Evolutionary conservation across 805 yeast genomes (phyloP), one percentile per base, ranked within the genome.

Genomic region (Candida insectorum): DNA sequence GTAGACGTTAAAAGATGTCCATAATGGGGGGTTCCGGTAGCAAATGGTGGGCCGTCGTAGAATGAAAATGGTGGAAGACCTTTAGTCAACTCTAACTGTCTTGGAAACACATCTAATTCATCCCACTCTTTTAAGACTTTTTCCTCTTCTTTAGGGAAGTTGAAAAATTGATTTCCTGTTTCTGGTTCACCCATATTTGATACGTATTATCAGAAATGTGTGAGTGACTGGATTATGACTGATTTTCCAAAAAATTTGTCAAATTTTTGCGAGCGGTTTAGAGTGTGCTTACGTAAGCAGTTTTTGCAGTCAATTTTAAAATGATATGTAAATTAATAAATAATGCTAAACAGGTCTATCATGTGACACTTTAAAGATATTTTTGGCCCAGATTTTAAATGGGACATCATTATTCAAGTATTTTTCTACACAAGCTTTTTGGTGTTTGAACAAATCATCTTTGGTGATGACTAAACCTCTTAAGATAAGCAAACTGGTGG

Each of bases 21-120:
- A 60, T 93, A 94, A 61, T 93, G 99, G 27, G 99, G 99, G 23
- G 97, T 86, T 54, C 98, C 98, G 2, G 98, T 93, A 37, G 99
- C 99, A 63, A 93, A 93, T 49, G 99, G 99, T 6, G 99, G 99
- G 18, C 99, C 99, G 66, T 93, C 99, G 55, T 85, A 93, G 61
- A 93, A 93, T 24, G 96, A 78, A 60, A 89, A 93, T 39, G 81
- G 83, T 22, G 95, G 93, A 47, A 79, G 77, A 36, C 77, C 97
- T 57, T 91, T 74, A 28, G 94, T 85, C 48, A 88, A 70, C 56
- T 89, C 80, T 45, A 87, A 60, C 19, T 94, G 79, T 27, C 85
- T 81, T 44, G 86, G 87, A 71, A 93, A 93, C n/a, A 98, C 98
- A 58, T 88, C 83, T 49, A 87, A 76, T 45, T 88, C 94, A 35